Evolutionary conservation across 345 rosid species (phyloP).

Genomic region (Nasturtium officinale): DNA sequence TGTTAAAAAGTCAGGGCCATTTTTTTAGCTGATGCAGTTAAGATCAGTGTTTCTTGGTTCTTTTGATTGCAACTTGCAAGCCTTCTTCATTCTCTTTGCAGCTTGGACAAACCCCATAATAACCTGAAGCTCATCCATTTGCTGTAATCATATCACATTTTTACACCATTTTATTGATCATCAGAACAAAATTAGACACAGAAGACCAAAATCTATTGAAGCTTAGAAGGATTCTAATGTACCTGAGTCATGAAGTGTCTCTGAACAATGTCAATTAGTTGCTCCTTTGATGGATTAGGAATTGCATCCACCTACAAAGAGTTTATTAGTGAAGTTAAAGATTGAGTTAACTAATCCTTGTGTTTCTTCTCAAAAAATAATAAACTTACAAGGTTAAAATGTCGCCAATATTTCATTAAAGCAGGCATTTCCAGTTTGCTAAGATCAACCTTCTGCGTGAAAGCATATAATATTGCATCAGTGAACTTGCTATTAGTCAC

Average conservation of each 20-base stretch:
- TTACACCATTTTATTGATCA: constrained; percentile 9
- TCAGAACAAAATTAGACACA: neutral
- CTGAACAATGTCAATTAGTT: constrained; percentile 78
- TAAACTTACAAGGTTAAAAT: constrained; percentile 84
- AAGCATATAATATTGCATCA: neutral
- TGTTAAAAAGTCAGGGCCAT: constrained; percentile 27
- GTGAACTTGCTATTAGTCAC: neutral
- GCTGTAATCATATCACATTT: constrained; percentile 47
- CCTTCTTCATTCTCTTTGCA: constrained; percentile 82
- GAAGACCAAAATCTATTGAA: neutral
- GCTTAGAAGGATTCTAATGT: constrained; percentile 12
- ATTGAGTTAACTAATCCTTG: neutral
- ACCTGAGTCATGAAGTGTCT: constrained; percentile 99
- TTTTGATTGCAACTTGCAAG: constrained; percentile 50
- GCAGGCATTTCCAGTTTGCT: constrained; percentile 92
- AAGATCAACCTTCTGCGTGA: constrained; percentile 74
- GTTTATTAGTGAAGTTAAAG: neutral
- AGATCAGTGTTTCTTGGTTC: constrained; percentile 41
- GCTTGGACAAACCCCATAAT: constrained; percentile 92
- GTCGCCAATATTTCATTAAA: constrained; percentile 83
- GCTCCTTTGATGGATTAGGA: constrained; percentile 91
- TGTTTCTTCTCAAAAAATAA: neutral
- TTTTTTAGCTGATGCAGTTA: constrained; percentile 43
- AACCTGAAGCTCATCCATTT: constrained; percentile 98
- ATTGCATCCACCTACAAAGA: constrained; percentile 65